These are phyloP conservation scores for Heterobasidion occidentale DNA, from an alignment of 1,284 basidiomycete genomes.

Conservation along the genomic window DNA sequence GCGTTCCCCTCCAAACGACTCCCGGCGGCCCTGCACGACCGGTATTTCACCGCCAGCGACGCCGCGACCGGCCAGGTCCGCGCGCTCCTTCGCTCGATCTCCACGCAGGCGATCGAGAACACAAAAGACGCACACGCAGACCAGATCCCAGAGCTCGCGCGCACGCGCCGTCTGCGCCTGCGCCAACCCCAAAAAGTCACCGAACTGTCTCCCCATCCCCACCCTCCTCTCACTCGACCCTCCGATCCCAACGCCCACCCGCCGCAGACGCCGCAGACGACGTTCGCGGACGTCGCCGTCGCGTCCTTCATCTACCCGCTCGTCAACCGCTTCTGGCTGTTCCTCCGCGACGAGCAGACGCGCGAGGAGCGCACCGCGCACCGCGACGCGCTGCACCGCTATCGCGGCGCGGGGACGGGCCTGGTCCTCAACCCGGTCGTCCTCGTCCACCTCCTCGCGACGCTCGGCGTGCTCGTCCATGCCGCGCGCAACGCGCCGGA, in stretches of 20 bases:
- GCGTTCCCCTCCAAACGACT: constrained; percentile 76
- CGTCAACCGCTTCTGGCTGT: constrained; percentile 87
- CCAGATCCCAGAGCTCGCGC: constrained; percentile 51
- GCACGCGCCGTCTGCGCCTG: constrained; percentile 73
- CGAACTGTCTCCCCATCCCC: constrained; percentile 26
- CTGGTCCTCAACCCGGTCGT: constrained; percentile 73
- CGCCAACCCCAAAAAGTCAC: constrained; percentile 37
- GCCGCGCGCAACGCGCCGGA: constrained; percentile 72
- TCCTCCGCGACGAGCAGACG: constrained; percentile 74
- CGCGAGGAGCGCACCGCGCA: constrained; percentile 62
- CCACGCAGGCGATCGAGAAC: constrained; percentile 47
- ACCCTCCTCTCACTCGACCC: constrained; percentile 11
- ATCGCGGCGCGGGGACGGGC: constrained; percentile 70
- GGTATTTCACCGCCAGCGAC: constrained; percentile 40
- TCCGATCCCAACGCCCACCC: constrained; percentile 6
- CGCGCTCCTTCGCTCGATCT: constrained; percentile 51
- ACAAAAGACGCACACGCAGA: constrained; percentile 40
- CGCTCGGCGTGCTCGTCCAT: constrained; percentile 77
- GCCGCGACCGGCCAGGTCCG: constrained; percentile 32
- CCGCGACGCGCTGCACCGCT: constrained; percentile 38
- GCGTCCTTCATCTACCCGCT: constrained; percentile 85
- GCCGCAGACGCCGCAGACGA: constrained; percentile 19
- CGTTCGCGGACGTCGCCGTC: constrained; percentile 74
- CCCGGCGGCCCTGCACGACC: constrained; percentile 61
- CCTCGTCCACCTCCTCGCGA: constrained; percentile 68